Base-by-base conservation (phyloP, 2,329 filamentous ascomycete genomes). In the Venturia nashicola region DNA sequence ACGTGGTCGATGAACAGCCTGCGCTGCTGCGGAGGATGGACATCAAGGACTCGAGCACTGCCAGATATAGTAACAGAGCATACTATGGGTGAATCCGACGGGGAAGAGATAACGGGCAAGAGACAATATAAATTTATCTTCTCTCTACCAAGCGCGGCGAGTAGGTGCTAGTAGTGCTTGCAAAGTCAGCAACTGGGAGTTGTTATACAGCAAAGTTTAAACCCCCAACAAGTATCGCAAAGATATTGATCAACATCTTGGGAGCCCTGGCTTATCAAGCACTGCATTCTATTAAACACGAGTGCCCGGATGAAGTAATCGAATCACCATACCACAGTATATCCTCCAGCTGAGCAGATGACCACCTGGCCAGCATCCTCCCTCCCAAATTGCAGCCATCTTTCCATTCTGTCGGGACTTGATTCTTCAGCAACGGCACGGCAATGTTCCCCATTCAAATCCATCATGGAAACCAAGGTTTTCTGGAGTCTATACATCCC, bases 71-170 rank as follows among this genome's bases (percentile, higher is more conserved):
- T 36, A 57, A 3, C 23, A 9, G 27, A 27, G 27, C 51, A 57
- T 57, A n/a, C 16, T 36, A 27, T 54, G 23, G 20, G 51, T 39
- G 27, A 36, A 36, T 57, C 14, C n/a, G 46, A n/a, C 20, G 1
- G 5, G 46, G 23, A 23, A 27, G 20, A 16, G 20, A n/a, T 27
- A 57, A 57, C n/a, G 1, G 5, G 46, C 46, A 23, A 27, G 20
- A 16, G 20, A n/a, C 51, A 57, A 57, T 57, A 57, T 57, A 57
- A 51, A 39, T 39, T n/a, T n/a, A n/a, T n/a, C n/a, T n/a, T n/a
- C 36, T 39, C 36, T 27, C 27, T 27, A 27, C 27, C 27, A 27
- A 27, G 27, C 4, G 27, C 27, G 27, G 27, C 27, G 27, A 4
- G 27, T 2, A 27, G 27, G 27, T 27, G 4, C 2, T 27, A 27